A percentile compares a stretch with the other conserved stretches of the same genome.
Evolutionary conservation across 116 monocot species (phyloP).

Genomic region (Zostera marina): DNA sequence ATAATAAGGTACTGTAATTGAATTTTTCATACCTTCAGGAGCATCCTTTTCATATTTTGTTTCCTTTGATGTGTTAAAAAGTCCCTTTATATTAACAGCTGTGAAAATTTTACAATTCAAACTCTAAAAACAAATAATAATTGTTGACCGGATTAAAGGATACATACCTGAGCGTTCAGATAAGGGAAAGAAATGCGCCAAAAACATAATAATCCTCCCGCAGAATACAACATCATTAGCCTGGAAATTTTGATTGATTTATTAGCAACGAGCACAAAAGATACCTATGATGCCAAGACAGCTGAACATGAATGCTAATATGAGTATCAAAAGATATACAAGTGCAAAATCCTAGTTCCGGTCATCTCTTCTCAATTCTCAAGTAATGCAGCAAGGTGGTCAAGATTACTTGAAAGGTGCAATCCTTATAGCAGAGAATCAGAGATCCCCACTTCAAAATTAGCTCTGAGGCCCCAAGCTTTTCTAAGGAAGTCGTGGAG

Average conservation of each 20-base stretch:
- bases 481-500: no score
- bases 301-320: no score
- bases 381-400: no score
- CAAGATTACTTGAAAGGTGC: no score
- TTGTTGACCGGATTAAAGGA: not conserved
- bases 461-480: no score
- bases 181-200: constrained; percentile 93
- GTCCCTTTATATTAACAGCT: constrained; percentile 97
- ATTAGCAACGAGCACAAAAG: not conserved
- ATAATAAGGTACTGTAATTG: no score
- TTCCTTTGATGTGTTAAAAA: constrained; percentile 87
- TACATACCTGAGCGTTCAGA: constrained; percentile 83
- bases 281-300: no score
- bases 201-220: constrained; percentile 97
- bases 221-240: constrained; percentile 97
- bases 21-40: constrained; percentile 49
- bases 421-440: no score
- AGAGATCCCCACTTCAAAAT: no score
- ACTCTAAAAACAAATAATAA: not conserved
- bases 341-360: no score
- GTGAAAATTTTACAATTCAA: not conserved
- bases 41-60: constrained; percentile 92
- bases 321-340: no score
- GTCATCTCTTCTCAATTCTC: no score
- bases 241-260: constrained; percentile 18